phyloP scores from a whole-genome alignment of 1,284 basidiomycete genomes.

The Spongiforma sp. region DNA sequence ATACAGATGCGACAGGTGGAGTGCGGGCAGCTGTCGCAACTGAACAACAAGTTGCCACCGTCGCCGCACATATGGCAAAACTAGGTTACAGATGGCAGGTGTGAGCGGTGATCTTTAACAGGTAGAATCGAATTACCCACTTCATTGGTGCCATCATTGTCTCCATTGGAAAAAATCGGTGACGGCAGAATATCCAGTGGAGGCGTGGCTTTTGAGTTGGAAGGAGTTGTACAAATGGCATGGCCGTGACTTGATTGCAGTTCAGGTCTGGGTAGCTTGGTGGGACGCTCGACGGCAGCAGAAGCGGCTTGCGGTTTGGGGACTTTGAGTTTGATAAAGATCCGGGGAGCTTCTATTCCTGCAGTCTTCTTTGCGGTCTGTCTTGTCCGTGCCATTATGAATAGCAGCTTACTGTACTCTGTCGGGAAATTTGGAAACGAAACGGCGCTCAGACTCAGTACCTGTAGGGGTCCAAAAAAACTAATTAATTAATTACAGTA shows the following conservation, averaged over 20 bases:
- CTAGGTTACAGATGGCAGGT: not conserved
- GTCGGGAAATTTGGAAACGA: too few species aligned
- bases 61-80: not conserved
- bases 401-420: too few species aligned
- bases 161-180: too few species aligned
- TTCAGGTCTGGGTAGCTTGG: too few species aligned
- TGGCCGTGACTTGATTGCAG: not conserved
- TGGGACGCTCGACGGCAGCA: not conserved
- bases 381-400: not conserved
- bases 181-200: too few species aligned
- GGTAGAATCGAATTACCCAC: not conserved
- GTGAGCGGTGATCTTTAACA: not conserved
- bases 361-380: not conserved
- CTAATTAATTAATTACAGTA: too few species aligned
- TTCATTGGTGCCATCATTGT: not conserved
- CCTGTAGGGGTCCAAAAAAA: too few species aligned
- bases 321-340: not conserved
- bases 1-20: not conserved
- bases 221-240: too few species aligned
- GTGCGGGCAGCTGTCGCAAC: not conserved
- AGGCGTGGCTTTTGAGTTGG: too few species aligned
- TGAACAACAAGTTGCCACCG: not conserved
- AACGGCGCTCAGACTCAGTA: too few species aligned
- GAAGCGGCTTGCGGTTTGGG: not conserved
- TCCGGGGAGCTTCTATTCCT: not conserved